Evolutionary conservation across 257 asterid genomes (phyloP).

Genomic region (Solanum bulbocastanum): DNA sequence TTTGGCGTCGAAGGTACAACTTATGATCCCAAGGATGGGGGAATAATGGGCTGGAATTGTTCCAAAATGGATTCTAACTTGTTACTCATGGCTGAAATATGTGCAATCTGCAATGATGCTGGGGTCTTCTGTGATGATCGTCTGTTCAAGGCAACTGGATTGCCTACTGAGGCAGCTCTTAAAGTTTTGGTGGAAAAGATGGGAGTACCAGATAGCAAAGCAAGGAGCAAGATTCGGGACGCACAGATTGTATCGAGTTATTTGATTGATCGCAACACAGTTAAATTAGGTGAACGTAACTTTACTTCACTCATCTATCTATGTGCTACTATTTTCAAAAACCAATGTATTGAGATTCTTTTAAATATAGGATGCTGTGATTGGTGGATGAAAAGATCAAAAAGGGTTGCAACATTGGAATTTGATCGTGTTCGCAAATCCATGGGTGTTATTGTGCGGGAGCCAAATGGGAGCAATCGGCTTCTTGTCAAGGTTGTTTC

Average conservation of each 20-base stretch:
- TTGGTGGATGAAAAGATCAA: conserved; percentile 69
- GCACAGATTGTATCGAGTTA: conserved; percentile 40
- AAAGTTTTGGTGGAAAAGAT: conserved; percentile 86
- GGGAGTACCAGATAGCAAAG: conserved; percentile 57
- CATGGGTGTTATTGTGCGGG: conserved; percentile 71
- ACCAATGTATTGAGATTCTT: background rate
- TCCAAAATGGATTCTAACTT: conserved; percentile 53
- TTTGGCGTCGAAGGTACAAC: conserved; percentile 53
- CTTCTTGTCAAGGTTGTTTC: conserved; percentile 78
- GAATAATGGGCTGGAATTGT: conserved; percentile 58
- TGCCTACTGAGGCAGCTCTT: conserved; percentile 92
- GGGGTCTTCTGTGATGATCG: conserved; percentile 55
- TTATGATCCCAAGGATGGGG: conserved; percentile 73
- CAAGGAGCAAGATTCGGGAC: conserved; percentile 34
- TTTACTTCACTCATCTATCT: background rate
- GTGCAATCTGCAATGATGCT: conserved; percentile 78
- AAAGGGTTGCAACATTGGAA: conserved; percentile 67
- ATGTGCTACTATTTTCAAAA: background rate
- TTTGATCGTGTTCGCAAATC: conserved; percentile 89
- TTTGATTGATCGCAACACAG: conserved; percentile 49
- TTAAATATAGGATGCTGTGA: conserved; percentile 21
- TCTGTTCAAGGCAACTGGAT: conserved; percentile 55
- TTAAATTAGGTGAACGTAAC: conserved; percentile 35
- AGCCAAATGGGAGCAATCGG: conserved; percentile 46
- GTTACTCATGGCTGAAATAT: conserved; percentile 57